phyloP scores from a whole-genome alignment of 192 early-diverging fungal genomes.

The Podila epigama region DNA sequence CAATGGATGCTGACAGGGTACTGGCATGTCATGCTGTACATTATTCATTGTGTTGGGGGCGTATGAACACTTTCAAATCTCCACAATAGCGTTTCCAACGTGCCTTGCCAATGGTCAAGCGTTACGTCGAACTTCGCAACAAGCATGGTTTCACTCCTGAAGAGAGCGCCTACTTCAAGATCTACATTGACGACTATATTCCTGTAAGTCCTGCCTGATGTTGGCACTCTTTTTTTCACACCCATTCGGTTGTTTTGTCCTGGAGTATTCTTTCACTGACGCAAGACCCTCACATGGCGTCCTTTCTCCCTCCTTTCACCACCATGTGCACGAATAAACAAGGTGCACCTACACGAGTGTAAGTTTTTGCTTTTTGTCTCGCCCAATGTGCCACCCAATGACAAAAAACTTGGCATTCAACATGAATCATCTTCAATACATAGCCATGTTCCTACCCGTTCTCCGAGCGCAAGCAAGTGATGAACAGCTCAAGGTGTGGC shows the following conservation, averaged over 20 bases:
- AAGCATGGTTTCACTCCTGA: constrained; percentile 54
- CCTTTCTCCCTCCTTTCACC: neutral
- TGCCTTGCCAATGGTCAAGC: constrained; percentile 52
- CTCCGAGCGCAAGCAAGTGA: constrained; percentile 55
- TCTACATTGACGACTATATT: constrained; percentile 60
- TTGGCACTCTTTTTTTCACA: constrained; percentile 4
- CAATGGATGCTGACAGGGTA: no score
- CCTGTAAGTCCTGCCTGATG: no score
- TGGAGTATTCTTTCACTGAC: no score
- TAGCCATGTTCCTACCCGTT: constrained; percentile 62
- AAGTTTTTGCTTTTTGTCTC: no score
- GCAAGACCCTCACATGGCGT: no score
- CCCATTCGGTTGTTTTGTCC: no score
- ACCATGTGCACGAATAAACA: constrained; percentile 17
- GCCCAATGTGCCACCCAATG: no score
- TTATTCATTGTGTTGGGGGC: no score
- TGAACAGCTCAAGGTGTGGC: constrained; percentile 60
- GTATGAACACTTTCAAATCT: no score
- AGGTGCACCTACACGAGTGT: constrained; percentile 45
- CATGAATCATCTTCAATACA: neutral
- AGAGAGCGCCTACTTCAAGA: constrained; percentile 44
- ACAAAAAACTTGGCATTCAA: neutral
- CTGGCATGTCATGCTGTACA: no score
- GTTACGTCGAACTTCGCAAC: constrained; percentile 56
- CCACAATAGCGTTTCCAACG: constrained; percentile 54